Evolutionary conservation across 805 yeast genomes (phyloP).

Genomic region (Nakazawaea holstii): DNA sequence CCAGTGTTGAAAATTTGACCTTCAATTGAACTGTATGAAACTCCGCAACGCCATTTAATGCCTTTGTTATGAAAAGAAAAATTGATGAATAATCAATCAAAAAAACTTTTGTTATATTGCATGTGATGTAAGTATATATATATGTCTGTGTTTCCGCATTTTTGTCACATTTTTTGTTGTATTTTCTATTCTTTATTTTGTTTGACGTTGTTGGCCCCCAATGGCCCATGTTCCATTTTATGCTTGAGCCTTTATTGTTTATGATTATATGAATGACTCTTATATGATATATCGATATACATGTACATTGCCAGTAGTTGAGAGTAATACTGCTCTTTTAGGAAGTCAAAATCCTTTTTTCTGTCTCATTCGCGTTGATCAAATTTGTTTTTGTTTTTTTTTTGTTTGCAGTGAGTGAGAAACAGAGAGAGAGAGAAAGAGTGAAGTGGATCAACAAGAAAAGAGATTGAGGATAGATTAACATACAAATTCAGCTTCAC

Average conservation of each 20-base stretch:
- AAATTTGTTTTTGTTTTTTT: too few relatives aligned
- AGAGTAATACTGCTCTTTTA: background rate
- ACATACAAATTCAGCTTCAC: too few relatives aligned
- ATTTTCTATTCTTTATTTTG: too few relatives aligned
- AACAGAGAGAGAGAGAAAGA: too few relatives aligned
- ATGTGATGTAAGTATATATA: too few relatives aligned
- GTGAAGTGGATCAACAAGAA: background rate
- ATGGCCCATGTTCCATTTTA: too few relatives aligned
- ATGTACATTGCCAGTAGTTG: background rate
- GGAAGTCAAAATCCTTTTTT: background rate
- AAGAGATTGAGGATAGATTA: background rate
- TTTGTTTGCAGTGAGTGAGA: too few relatives aligned
- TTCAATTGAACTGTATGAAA: background rate
- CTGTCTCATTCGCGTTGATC: too few relatives aligned
- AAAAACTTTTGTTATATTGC: too few relatives aligned
- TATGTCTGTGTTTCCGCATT: background rate
- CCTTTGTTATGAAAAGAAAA: background rate
- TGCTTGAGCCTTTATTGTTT: background rate
- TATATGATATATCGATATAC: background rate
- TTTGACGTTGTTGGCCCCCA: too few relatives aligned
- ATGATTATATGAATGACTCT: background rate
- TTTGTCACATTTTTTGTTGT: background rate
- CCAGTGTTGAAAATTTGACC: slow-evolving; percentile 9
- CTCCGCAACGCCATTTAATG: background rate
- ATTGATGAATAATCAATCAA: background rate